These are phyloP conservation scores for Macadamia integrifolia DNA, from an alignment of 164 flowering plant genomes.

Conservation along the genomic window DNA sequence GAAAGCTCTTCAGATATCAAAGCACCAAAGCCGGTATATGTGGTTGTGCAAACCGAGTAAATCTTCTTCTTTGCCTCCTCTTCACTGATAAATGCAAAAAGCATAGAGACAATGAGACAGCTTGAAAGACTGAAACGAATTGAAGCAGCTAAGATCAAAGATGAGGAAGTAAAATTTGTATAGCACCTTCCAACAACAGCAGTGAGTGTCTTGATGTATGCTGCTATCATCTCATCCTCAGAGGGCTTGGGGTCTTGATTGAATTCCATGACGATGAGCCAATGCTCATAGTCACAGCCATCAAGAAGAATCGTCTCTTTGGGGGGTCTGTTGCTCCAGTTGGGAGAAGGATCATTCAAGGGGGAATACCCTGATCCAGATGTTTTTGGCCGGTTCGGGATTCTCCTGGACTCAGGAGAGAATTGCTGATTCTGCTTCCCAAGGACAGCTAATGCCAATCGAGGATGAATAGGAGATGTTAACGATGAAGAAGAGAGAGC, in stretches of 20 bases:
- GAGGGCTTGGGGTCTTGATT: slow-evolving; percentile 59
- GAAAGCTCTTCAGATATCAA: slow-evolving; percentile 88
- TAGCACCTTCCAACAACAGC: slow-evolving; percentile 63
- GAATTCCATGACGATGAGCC: slow-evolving; percentile 97
- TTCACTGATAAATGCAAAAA: slow-evolving; percentile 43
- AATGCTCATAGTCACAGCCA: slow-evolving; percentile 97
- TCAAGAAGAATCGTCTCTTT: slow-evolving; percentile 92
- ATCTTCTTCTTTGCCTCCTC: slow-evolving; percentile 98
- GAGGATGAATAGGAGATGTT: slow-evolving; percentile 25
- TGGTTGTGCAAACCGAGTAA: slow-evolving; percentile 81
- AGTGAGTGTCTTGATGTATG: slow-evolving; percentile 86
- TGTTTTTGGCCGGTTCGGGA: slow-evolving; percentile 43
- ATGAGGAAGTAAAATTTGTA: not conserved
- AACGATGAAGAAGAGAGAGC: not conserved
- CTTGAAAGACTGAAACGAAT: not conserved
- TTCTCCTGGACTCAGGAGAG: slow-evolving; percentile 15
- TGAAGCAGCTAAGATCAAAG: not conserved
- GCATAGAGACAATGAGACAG: slow-evolving; percentile 2
- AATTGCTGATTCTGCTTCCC: slow-evolving; percentile 7
- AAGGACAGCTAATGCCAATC: slow-evolving; percentile 20
- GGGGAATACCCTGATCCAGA: slow-evolving; percentile 84
- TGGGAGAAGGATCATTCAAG: slow-evolving; percentile 85
- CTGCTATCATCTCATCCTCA: slow-evolving; percentile 66
- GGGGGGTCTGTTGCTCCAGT: slow-evolving; percentile 97
- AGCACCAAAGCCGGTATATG: slow-evolving; percentile 92